Conservation (phyloP, 2,329 filamentous ascomycete species). For the Fusarium sp. region DNA sequence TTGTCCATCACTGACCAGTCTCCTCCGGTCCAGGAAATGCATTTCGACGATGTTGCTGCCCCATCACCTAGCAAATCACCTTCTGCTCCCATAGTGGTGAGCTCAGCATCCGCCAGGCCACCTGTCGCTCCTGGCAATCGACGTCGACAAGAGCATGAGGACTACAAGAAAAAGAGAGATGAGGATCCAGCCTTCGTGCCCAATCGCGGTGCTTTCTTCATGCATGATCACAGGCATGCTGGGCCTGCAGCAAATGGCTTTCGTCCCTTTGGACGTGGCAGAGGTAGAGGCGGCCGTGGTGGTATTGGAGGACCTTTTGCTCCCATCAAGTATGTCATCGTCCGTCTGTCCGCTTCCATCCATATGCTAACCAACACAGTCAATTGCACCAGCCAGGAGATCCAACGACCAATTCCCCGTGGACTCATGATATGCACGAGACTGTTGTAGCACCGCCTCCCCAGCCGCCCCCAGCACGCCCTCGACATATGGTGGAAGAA, state of each 20-base stretch:
- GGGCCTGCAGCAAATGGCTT: conserved; percentile 84
- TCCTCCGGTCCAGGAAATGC: conserved; percentile 59
- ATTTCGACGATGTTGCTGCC: conserved; percentile 60
- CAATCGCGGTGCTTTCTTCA: conserved; percentile 94
- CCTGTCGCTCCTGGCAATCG: conserved; percentile 75
- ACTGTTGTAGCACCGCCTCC: conserved; percentile 64
- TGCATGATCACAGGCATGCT: conserved; percentile 91
- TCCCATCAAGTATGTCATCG: conserved; percentile 72
- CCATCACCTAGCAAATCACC: conserved; percentile 58
- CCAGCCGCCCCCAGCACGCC: conserved; percentile 54
- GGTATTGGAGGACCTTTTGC: conserved; percentile 69
- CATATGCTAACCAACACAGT: conserved; percentile 50
- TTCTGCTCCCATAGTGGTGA: conserved; percentile 66
- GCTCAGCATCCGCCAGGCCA: conserved; percentile 63
- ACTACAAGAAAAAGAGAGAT: conserved; percentile 89
- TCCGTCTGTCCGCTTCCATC: conserved; percentile 6
- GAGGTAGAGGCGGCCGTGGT: conserved; percentile 72
- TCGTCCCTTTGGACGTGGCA: conserved; percentile 76
- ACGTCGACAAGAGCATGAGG: conserved; percentile 87
- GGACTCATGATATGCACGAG: conserved; percentile 97
- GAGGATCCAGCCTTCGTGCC: conserved; percentile 94
- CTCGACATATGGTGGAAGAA: conserved; percentile 59
- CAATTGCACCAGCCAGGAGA: conserved; percentile 64
- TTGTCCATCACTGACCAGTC: conserved; percentile 61
- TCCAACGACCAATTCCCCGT: conserved; percentile 78